Conservation (phyloP, 78 protist species). For the Monosiga brevicollis region DNA sequence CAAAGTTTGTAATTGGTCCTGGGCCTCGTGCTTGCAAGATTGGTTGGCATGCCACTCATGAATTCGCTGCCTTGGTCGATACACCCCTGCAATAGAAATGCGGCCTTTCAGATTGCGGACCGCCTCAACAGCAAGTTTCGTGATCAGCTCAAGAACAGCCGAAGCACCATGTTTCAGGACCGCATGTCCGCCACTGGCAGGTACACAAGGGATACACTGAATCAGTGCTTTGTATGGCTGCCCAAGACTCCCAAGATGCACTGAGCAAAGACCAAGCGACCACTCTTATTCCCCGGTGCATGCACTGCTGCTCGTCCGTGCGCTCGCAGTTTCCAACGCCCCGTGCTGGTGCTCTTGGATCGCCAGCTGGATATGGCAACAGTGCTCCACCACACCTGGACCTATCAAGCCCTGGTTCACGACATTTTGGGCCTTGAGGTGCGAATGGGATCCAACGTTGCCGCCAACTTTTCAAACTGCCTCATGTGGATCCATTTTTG, state of each 20-base stretch:
- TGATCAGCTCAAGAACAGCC: constrained; percentile 10
- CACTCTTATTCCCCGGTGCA: too few relatives aligned
- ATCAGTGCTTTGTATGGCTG: too few relatives aligned
- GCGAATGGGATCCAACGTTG: too few relatives aligned
- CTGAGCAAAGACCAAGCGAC: background rate
- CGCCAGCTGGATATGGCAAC: constrained; percentile 61
- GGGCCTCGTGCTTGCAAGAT: too few relatives aligned
- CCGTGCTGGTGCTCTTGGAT: constrained; percentile 62
- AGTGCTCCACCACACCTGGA: constrained; percentile 77
- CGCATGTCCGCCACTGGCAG: too few relatives aligned
- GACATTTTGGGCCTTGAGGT: constrained; percentile 52
- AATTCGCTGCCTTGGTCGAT: too few relatives aligned
- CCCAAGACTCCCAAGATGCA: too few relatives aligned
- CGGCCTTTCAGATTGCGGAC: constrained; percentile 60
- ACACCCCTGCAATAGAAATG: too few relatives aligned
- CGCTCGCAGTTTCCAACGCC: background rate
- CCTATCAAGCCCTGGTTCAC: constrained; percentile 69
- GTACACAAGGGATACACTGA: too few relatives aligned
- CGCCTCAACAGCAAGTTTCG: constrained; percentile 29
- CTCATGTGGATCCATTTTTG: too few relatives aligned
- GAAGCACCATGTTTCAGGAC: background rate
- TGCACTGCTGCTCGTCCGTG: background rate
- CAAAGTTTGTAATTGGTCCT: constrained; percentile 8
- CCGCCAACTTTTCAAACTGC: too few relatives aligned
- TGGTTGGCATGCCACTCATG: too few relatives aligned